Base-by-base conservation (phyloP, 441 rosid species). In the Arabidopsis hybrid region DNA sequence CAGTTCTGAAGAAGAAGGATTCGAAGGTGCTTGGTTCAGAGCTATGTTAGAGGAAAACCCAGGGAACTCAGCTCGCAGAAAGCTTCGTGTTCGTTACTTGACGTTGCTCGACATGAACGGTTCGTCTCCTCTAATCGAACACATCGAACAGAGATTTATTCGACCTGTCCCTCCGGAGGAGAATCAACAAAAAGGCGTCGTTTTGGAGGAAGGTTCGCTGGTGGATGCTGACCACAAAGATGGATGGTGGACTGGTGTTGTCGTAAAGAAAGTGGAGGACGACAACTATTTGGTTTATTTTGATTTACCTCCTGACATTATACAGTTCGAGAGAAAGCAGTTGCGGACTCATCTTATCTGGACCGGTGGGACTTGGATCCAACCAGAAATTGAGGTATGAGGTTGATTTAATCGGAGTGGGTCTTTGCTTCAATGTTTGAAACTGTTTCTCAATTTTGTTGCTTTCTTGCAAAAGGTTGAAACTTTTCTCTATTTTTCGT, bases 221-320 rank as follows among this genome's bases (percentile, higher is more conserved):
- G 83, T 87, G 8, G 87, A 83, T 60, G 88, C 83, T 1, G 53
- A 63, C 49, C 80, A 69, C 35, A 75, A 60, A 39, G 83, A 85
- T 50, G 87, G 83, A 8, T 85, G 91, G 91, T 83, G 87, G 89
- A 77, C 68, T 56, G 89, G 91, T 60, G 46, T 82, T 11, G 72
- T 87, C 14, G 74, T 72, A 26, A 79, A 78, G 76, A 65, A 60
- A 14, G 7, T 73, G n/a, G 82, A 76, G 1, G 62, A 71, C 0
- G 75, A 76, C 0, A 82, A 56, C 29, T 80, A 51, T 55, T 52
- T 74, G 78, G 84, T 85, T 69, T 85, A 77, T 32, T 80, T 83
- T 59, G 82, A 85, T 52, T 71, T 72, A 7, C 83, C 83, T 12
- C 83, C 80, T 6, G 87, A 83, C 36, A 64, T 82, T 7, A 17